Conservation (phyloP, 106 monocot species). For the Allium fistulosum region DNA sequence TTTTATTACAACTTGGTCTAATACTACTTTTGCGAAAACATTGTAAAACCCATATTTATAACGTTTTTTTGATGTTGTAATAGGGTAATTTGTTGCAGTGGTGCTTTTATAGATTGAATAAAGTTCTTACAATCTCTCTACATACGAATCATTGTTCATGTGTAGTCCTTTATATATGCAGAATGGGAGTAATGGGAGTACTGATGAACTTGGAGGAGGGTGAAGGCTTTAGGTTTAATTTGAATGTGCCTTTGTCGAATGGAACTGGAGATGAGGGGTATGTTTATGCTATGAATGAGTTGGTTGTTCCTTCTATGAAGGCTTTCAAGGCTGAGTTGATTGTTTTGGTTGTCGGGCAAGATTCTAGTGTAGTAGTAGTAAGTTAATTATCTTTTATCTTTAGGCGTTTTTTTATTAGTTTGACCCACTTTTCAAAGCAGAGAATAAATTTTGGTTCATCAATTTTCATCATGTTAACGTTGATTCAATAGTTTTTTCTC, state of each 20-base stretch:
- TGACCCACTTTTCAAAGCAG: too few relatives aligned
- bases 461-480: too few relatives aligned
- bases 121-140: slow-evolving; percentile 78
- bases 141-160: slow-evolving; percentile 95
- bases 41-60: too few relatives aligned
- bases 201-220: slow-evolving; percentile 67
- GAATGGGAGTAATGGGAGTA: slow-evolving; percentile 19
- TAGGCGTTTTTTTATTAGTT: too few relatives aligned
- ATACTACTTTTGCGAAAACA: too few relatives aligned
- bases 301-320: slow-evolving; percentile 67
- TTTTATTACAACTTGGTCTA: too few relatives aligned
- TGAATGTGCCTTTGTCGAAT: slow-evolving; percentile 92
- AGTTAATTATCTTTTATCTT: slow-evolving; percentile 18
- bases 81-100: too few relatives aligned
- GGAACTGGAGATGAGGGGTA: slow-evolving; percentile 85
- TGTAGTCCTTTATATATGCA: slow-evolving; percentile 23
- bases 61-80: too few relatives aligned
- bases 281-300: slow-evolving; percentile 58
- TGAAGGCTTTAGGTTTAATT: slow-evolving; percentile 67
- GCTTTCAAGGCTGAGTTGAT: slow-evolving; percentile 50
- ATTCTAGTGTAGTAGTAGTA: slow-evolving; percentile 64
- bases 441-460: too few relatives aligned
- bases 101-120: slow-evolving; percentile 56
- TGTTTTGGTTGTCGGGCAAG: slow-evolving; percentile 68
- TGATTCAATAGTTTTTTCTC: too few relatives aligned